A percentile compares a stretch with the other conserved stretches of the same genome.
phyloP scores from a whole-genome alignment of 225 moss, liverwort and hornwort species.

The Pseudisothecium myosuroides region DNA sequence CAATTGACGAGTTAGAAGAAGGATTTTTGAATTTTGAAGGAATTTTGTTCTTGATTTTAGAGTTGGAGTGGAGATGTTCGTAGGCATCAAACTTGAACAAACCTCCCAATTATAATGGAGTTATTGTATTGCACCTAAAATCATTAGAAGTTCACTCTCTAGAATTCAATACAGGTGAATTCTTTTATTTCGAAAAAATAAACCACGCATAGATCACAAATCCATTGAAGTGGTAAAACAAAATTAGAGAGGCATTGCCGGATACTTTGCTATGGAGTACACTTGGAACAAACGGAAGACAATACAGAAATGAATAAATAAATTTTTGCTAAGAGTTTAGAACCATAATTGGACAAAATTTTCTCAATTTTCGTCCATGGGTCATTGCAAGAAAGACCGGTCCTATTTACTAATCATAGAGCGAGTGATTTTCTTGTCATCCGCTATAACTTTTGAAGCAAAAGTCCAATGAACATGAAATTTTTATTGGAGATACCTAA shows the following conservation, averaged over 20 bases:
- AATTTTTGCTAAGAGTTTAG: neutral
- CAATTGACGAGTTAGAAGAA: too few species aligned
- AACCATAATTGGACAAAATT: neutral
- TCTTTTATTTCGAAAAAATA: neutral
- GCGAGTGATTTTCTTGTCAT: too few species aligned
- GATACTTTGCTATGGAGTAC: accelerated
- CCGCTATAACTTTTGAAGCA: too few species aligned
- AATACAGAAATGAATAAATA: neutral
- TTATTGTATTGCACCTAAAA: neutral
- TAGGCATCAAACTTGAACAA: neutral
- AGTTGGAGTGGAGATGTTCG: neutral
- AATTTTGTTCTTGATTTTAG: neutral
- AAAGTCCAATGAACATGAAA: too few species aligned
- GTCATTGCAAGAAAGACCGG: too few species aligned
- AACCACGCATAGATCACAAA: neutral
- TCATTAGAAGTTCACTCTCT: neutral
- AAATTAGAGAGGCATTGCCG: neutral
- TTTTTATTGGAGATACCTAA: too few species aligned
- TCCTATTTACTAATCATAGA: too few species aligned
- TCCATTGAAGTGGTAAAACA: neutral
- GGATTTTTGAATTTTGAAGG: too few species aligned
- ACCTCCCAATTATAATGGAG: too few species aligned
- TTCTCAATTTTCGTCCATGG: neutral
- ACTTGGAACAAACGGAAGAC: neutral
- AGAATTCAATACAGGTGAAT: neutral